phyloP scores from a whole-genome alignment of 2,329 filamentous ascomycete genomes.

The Botryotinia narcissicola region DNA sequence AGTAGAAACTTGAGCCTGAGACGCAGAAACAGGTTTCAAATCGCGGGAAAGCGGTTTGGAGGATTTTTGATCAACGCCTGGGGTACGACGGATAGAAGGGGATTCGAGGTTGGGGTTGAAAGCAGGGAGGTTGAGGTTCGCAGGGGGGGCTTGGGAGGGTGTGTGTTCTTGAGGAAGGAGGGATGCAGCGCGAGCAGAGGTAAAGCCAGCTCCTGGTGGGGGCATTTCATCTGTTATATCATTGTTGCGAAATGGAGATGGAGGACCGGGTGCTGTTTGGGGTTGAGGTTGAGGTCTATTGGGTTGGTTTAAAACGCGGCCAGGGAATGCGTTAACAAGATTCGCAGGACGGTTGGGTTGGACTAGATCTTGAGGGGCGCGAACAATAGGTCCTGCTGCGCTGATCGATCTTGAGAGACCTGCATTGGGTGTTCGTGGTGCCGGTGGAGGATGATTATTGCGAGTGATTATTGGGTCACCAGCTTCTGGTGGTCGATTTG shows the following conservation, averaged over 20 bases:
- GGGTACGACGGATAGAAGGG: conserved; percentile 85
- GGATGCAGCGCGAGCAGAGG: conserved; percentile 65
- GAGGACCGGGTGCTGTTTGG: conserved; percentile 12
- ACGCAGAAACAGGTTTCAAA: conserved; percentile 49
- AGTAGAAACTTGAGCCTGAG: conserved; percentile 30
- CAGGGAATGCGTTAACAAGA: conserved; percentile 26
- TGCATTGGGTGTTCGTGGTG: conserved; percentile 37
- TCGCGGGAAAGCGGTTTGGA: conserved; percentile 68
- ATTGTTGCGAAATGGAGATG: conserved; percentile 30
- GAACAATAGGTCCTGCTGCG: conserved; percentile 25
- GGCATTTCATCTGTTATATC: conserved; percentile 27
- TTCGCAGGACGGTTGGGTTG: conserved; percentile 23
- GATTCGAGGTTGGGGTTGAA: conserved; percentile 76
- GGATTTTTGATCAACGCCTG: conserved; percentile 75
- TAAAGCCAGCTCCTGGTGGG: conserved; percentile 52
- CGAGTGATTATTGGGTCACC: conserved; percentile 20
- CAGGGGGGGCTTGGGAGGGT: conserved; percentile 36
- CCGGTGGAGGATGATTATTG: conserved; percentile 26
- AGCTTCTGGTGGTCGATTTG: conserved; percentile 32
- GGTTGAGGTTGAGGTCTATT: conserved; percentile 29
- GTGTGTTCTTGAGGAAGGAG: conserved; percentile 47
- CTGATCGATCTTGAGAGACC: conserved; percentile 34
- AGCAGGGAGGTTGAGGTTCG: conserved; percentile 48
- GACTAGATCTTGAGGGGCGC: conserved; percentile 26
- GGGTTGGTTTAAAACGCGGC: conserved; percentile 37